phyloP scores from a whole-genome alignment of 257 asterid species.

The Jacaranda copaia region DNA sequence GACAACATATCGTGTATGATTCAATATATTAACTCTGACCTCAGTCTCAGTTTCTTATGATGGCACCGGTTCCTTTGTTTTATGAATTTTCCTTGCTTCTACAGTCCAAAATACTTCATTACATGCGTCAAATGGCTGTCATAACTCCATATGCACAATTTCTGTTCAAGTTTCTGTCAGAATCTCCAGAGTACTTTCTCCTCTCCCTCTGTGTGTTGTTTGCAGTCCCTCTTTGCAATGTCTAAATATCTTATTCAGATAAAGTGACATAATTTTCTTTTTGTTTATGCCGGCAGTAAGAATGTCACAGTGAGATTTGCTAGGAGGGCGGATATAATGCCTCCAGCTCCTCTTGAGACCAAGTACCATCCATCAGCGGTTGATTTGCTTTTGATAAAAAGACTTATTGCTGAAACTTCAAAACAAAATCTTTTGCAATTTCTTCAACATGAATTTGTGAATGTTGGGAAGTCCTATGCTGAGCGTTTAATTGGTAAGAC shows the following conservation, averaged over 20 bases:
- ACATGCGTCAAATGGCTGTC: conserved; percentile 98
- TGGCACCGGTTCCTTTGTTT: conserved; percentile 11
- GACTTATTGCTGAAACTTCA: conserved; percentile 84
- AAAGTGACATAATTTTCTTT: conserved; percentile 26
- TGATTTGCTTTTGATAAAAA: conserved; percentile 86
- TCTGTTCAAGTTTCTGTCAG: conserved; percentile 83
- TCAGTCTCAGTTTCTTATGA: conserved; percentile 24
- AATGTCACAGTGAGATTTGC: conserved; percentile 71
- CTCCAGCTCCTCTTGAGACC: conserved; percentile 91
- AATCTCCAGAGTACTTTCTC: conserved; percentile 76
- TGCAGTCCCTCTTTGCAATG: conserved; percentile 25
- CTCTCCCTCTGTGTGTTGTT: conserved; percentile 1
- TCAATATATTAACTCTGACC: conserved; percentile 14
- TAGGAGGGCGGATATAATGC: conserved; percentile 91
- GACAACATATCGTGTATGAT: conserved; percentile 90
- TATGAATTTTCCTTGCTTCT: conserved; percentile 32
- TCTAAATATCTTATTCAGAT: conserved; percentile 22
- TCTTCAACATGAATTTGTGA: conserved; percentile 93
- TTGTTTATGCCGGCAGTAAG: conserved; percentile 54
- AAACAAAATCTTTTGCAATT: conserved; percentile 76
- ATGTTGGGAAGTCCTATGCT: conserved; percentile 79
- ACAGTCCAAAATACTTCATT: conserved; percentile 92
- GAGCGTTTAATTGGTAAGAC: conserved; percentile 84
- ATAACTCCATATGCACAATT: conserved; percentile 94
- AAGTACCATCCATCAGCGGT: conserved; percentile 97